phyloP scores from a whole-genome alignment of 192 early-diverging fungal species.

The Powellomyces hirtus region DNA sequence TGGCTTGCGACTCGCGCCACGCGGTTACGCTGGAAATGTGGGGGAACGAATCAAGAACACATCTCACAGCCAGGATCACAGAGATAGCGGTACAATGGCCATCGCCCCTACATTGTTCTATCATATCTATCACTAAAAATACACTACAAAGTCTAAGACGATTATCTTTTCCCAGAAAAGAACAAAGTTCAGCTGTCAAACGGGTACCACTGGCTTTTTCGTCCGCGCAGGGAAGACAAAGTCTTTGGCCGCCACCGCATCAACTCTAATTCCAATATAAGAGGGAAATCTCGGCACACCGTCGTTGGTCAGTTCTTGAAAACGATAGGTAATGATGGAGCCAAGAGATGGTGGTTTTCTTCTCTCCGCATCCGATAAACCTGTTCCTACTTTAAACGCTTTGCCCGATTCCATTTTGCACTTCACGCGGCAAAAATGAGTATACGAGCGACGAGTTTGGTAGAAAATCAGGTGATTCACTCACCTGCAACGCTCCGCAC shows the following conservation, averaged over 20 bases:
- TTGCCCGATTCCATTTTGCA: conserved; percentile 63
- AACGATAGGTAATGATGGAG: conserved; percentile 46
- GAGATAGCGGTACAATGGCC: too few relatives aligned
- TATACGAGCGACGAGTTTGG: neutral
- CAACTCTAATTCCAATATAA: conserved; percentile 42
- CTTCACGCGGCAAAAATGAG: conserved; percentile 1
- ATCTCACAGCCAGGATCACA: too few relatives aligned
- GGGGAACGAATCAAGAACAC: too few relatives aligned
- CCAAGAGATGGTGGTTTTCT: conserved; percentile 56
- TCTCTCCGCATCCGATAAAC: conserved; percentile 60
- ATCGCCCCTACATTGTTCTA: too few relatives aligned
- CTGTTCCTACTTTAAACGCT: conserved; percentile 65
- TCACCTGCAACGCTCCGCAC: conserved; percentile 54
- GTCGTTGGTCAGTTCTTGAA: conserved; percentile 47
- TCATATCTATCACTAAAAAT: too few relatives aligned
- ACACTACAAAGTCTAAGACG: too few relatives aligned
- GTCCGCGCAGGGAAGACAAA: conserved; percentile 1
- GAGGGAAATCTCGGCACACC: conserved; percentile 46
- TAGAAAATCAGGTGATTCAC: neutral
- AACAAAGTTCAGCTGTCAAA: too few relatives aligned
- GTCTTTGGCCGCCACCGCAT: conserved; percentile 11
- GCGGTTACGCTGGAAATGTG: too few relatives aligned
- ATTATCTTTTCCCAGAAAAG: too few relatives aligned
- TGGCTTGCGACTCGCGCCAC: too few relatives aligned
- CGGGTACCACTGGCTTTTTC: too few relatives aligned